Percentiles rank a stretch among this genome's conserved stretches.
Evolutionary conservation across 129 eudicot genomes (phyloP).

Genomic region (Artemisia annua): DNA sequence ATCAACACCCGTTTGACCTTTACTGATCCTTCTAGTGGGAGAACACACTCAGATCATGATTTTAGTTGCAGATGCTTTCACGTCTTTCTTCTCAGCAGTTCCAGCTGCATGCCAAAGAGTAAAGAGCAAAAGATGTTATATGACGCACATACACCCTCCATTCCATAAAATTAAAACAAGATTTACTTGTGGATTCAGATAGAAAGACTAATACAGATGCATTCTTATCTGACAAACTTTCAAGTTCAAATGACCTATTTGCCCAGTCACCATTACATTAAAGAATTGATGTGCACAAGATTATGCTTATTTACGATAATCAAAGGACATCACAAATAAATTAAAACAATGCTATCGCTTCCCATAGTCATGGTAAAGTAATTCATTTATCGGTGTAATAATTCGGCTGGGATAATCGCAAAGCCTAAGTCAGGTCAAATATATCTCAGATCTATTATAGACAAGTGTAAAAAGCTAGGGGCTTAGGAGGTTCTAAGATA

Average conservation of each 20-base stretch:
- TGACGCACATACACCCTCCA: not conserved
- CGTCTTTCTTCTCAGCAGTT: constrained; percentile 34
- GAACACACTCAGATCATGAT: constrained; percentile 33
- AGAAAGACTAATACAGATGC: not conserved
- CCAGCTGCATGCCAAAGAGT: constrained; percentile 36
- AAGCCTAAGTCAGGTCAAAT: too few species aligned
- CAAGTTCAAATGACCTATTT: not conserved
- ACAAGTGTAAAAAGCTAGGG: too few species aligned
- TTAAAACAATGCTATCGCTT: too few species aligned
- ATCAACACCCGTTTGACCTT: constrained; percentile 21
- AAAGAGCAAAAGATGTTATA: constrained; percentile 11
- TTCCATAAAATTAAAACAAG: too few species aligned
- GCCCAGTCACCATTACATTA: not conserved
- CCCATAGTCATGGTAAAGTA: too few species aligned
- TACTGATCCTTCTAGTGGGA: not conserved
- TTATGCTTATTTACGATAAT: not conserved
- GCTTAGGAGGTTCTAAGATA: too few species aligned
- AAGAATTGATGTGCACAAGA: not conserved
- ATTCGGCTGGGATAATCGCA: too few species aligned
- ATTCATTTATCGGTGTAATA: too few species aligned
- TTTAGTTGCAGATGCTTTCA: constrained; percentile 37
- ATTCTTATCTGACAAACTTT: not conserved
- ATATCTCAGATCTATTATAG: too few species aligned
- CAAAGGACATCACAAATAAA: too few species aligned
- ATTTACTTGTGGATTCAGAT: too few species aligned